Evolutionary conservation across 2,329 filamentous ascomycete species (phyloP), one percentile per base, ranked within the genome.

Genomic region (Colletotrichum costaricense): DNA sequence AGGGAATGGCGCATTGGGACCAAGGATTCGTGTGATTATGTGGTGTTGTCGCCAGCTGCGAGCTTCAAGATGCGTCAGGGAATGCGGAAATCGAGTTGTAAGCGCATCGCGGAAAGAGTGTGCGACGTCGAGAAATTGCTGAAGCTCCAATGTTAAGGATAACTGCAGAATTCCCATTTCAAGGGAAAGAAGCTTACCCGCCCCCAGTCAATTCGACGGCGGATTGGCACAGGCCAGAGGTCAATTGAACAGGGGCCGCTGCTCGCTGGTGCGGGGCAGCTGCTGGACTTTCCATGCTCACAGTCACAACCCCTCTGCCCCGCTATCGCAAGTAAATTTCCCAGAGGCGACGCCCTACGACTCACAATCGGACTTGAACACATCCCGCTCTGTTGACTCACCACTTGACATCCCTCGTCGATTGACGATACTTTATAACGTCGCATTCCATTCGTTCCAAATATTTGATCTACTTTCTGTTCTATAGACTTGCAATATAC

Each of bases 241-340:
- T 9, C 38, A 60, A 59, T 52, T 49, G 60, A 38, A 63, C 38
- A 64, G 52, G 59, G 35, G 49, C 30, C 33, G 19, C 33, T 35
- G n/a, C 16, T 35, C 19, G 42, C 8, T 77, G 77, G 72, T 76
- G 66, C 65, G 66, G 69, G 69, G 69, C 66, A 67, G 56, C 56
- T 35, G 57, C 57, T 24, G 16, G 46, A 26, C 62, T 55, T 64
- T 33, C 33, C 28, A 26, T 65, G 42, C 55, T 64, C 59, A 54
- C 58, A 62, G 65, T 64, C 59, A 54, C 58, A 62, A 68, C 58
- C 66, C 65, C 74, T 66, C 67, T 76, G 78, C 78, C 78, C 78
- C 77, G 78, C 78, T 75, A 76, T 78, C 75, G 74, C 74, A 73
- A 60, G 67, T 72, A 73, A 73, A 72, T 71, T 70, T 75, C 75